phyloP scores from a whole-genome alignment of 371 early-diverging fungal genomes.

The Capillidium rhysosporum region DNA sequence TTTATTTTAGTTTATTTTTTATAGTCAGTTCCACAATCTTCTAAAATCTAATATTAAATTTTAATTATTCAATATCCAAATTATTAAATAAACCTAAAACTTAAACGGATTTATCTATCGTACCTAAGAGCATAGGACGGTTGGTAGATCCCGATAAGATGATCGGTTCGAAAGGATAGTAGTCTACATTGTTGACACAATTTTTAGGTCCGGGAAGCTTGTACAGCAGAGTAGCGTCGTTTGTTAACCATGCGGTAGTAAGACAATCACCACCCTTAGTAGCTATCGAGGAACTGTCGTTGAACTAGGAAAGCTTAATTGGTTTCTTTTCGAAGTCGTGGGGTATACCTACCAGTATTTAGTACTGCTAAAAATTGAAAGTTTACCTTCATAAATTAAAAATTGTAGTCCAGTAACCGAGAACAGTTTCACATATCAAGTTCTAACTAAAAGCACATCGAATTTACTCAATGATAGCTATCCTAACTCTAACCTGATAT shows the following conservation, averaged over 20 bases:
- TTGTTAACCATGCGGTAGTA: conserved; percentile 86
- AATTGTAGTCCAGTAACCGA: conserved; percentile 38
- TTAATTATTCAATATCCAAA: too few relatives aligned
- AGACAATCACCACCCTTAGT: conserved; percentile 85
- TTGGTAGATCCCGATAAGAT: conserved; percentile 71
- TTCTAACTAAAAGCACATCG: conserved; percentile 32
- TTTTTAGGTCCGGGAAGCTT: conserved; percentile 96
- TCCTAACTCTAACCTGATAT: too few relatives aligned
- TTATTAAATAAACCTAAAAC: too few relatives aligned
- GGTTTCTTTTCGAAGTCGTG: conserved; percentile 88
- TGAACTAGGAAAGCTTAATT: conserved; percentile 71
- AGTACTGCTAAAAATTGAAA: conserved; percentile 2
- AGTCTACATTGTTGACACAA: conserved; percentile 90
- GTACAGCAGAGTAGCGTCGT: conserved; percentile 64
- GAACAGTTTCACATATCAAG: conserved; percentile 90
- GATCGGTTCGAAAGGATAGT: conserved; percentile 80
- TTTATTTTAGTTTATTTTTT: too few relatives aligned
- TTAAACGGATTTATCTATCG: conserved; percentile 11
- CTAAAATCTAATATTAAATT: too few relatives aligned
- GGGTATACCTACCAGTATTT: conserved; percentile 49
- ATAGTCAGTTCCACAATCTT: too few relatives aligned
- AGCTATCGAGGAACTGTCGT: conserved; percentile 75
- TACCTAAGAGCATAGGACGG: conserved; percentile 70
- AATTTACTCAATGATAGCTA: neutral
- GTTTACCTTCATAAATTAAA: conserved; percentile 40